A percentile compares a stretch with the other conserved stretches of the same genome.
phyloP scores from a whole-genome alignment of 2,329 filamentous ascomycete species.

The Phialophora expanda region DNA sequence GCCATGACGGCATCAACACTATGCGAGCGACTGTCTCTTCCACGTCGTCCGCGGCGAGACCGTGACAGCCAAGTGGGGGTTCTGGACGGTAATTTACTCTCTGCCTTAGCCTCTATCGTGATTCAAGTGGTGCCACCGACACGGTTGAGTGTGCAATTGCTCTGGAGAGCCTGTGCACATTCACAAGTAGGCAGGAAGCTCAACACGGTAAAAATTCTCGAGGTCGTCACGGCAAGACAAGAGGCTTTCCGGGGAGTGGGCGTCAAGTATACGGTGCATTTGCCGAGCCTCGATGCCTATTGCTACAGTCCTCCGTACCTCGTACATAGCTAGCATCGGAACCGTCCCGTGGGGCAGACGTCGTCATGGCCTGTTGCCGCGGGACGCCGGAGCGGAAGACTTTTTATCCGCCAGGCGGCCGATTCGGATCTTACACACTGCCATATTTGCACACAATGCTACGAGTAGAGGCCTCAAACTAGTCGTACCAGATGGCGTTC shows the following conservation, averaged over 20 bases:
- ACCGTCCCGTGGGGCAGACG: neutral
- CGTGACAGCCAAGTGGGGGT: neutral
- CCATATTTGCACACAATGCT: neutral
- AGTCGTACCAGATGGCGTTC: conserved; percentile 97
- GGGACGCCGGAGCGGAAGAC: neutral
- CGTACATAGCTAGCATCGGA: neutral
- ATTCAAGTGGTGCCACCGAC: neutral
- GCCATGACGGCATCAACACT: conserved; percentile 9
- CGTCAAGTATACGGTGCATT: neutral
- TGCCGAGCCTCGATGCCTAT: neutral
- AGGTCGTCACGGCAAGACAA: neutral
- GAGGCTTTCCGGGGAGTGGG: neutral
- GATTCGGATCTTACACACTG: neutral
- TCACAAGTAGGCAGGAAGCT: neutral
- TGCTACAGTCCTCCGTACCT: neutral
- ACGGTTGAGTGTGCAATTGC: neutral
- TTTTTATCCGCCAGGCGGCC: neutral
- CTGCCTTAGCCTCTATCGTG: neutral
- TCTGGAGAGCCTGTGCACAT: neutral
- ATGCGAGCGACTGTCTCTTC: neutral
- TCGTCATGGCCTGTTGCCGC: neutral
- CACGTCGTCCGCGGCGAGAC: neutral
- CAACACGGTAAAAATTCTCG: neutral
- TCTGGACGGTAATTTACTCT: neutral
- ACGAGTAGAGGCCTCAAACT: conserved; percentile 12